Conservation (phyloP, 768 basidiomycete species). For the Hortiboletus campestris region DNA sequence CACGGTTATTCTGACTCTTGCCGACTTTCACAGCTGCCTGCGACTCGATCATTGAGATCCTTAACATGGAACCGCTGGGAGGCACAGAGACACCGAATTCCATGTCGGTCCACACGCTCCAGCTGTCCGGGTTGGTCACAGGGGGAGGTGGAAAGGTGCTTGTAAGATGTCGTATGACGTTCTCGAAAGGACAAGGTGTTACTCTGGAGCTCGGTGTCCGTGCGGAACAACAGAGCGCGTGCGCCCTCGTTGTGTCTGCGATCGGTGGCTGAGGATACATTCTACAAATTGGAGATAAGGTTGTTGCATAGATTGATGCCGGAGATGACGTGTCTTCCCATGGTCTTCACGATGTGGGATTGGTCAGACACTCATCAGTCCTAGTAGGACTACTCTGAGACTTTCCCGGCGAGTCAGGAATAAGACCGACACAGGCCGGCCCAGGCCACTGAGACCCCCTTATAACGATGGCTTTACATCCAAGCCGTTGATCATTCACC, state of each 20-base stretch:
- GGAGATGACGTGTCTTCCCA: constrained; percentile 9
- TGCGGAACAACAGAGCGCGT: constrained; percentile 86
- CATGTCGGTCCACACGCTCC: constrained; percentile 88
- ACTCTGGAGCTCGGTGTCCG: constrained; percentile 89
- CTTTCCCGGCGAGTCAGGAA: constrained; percentile 10
- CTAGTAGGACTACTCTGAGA: constrained; percentile 5
- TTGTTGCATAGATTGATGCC: constrained; percentile 9
- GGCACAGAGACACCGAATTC: constrained; percentile 83
- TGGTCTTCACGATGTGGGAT: constrained; percentile 4
- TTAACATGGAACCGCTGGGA: constrained; percentile 96
- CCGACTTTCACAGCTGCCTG: constrained; percentile 69
- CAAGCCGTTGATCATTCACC: constrained; percentile 6
- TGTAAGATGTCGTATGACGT: constrained; percentile 94
- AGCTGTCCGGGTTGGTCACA: constrained; percentile 84
- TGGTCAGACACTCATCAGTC: neutral
- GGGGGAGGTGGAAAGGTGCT: constrained; percentile 97
- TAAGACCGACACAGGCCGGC: constrained; percentile 7
- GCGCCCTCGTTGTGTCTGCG: constrained; percentile 85
- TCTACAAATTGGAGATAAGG: neutral
- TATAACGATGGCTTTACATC: constrained; percentile 5
- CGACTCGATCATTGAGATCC: constrained; percentile 92
- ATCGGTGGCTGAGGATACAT: constrained; percentile 58
- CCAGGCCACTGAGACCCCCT: neutral
- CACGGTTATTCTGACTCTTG: constrained; percentile 9
- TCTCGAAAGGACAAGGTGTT: constrained; percentile 83